Evolutionary conservation across 192 early-diverging fungal species (phyloP).

Genomic region (Umbelopsis sp.): DNA sequence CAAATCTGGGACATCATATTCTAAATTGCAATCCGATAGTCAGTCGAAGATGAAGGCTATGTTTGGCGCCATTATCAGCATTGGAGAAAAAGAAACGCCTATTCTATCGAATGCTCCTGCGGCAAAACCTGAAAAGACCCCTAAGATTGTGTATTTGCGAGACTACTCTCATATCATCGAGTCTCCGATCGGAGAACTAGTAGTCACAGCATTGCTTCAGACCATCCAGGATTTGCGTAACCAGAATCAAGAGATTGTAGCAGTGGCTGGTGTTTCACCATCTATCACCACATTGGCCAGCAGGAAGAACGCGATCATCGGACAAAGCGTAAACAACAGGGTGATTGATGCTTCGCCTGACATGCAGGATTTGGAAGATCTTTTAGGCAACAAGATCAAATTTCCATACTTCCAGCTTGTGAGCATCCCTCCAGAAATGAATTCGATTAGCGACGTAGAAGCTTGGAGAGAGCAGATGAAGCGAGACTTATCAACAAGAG

Average conservation of each 20-base stretch:
- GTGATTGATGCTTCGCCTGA: too few species aligned
- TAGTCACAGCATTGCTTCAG: not conserved
- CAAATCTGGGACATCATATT: conserved; percentile 8
- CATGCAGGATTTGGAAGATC: conserved; percentile 4
- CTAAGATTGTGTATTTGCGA: conserved; percentile 52
- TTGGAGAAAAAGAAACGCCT: conserved; percentile 19
- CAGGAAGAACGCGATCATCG: not conserved
- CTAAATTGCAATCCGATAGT: conserved; percentile 40
- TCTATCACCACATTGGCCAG: not conserved
- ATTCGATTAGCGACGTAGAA: conserved; percentile 3
- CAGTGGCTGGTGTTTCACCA: not conserved
- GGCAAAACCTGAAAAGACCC: not conserved
- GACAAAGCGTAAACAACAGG: not conserved
- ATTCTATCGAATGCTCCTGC: not conserved
- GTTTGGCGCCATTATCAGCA: conserved; percentile 43
- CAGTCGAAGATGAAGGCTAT: conserved; percentile 16
- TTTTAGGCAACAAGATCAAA: conserved; percentile 9
- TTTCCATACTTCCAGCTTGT: conserved; percentile 16
- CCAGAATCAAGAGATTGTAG: not conserved
- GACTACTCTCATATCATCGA: conserved; percentile 48
- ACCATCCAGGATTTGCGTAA: conserved; percentile 9
- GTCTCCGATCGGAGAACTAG: not conserved
- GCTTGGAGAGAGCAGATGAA: conserved; percentile 34
- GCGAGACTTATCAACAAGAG: conserved; percentile 41
- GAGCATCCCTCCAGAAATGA: not conserved